phyloP scores from a whole-genome alignment of 805 yeast genomes.

The Metschnikowia similis region DNA sequence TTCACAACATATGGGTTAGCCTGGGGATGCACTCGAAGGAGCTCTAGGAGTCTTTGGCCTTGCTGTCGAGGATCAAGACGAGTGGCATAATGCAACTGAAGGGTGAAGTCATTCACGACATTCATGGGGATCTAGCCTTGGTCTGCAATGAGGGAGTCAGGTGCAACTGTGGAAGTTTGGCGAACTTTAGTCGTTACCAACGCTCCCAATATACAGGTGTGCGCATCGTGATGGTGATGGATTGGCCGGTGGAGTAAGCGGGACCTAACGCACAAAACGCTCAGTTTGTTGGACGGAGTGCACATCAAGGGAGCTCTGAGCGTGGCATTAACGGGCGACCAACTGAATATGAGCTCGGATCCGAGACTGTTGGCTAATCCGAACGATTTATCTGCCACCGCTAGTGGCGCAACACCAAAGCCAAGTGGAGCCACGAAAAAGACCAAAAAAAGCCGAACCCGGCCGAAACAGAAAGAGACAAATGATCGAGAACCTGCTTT shows the following conservation, averaged over 20 bases:
- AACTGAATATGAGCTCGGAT: not conserved
- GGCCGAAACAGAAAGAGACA: not conserved
- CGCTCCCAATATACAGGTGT: slow-evolving; percentile 1
- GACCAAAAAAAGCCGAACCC: not conserved
- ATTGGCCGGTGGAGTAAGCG: not conserved
- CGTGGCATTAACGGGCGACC: not conserved
- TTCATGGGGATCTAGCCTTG: slow-evolving; percentile 15
- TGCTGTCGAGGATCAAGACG: slow-evolving; percentile 20
- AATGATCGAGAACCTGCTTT: not conserved
- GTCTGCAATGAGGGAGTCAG: not conserved
- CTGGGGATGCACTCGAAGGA: slow-evolving; percentile 24
- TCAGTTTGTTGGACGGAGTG: not conserved
- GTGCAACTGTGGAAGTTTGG: not conserved
- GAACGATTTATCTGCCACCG: not conserved
- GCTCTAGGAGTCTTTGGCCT: slow-evolving; percentile 16
- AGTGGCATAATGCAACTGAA: slow-evolving; percentile 30
- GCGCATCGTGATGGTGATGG: slow-evolving; percentile 2
- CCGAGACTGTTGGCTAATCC: not conserved
- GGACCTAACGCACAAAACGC: not conserved
- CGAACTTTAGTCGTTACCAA: not conserved
- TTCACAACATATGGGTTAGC: slow-evolving; percentile 23
- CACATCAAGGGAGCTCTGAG: not conserved
- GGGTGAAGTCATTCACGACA: slow-evolving; percentile 18
- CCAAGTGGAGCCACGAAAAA: not conserved
- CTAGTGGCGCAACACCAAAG: not conserved